Conservation (phyloP, 352 stramenopile genomes). For the Phytopythium delawarense region DNA sequence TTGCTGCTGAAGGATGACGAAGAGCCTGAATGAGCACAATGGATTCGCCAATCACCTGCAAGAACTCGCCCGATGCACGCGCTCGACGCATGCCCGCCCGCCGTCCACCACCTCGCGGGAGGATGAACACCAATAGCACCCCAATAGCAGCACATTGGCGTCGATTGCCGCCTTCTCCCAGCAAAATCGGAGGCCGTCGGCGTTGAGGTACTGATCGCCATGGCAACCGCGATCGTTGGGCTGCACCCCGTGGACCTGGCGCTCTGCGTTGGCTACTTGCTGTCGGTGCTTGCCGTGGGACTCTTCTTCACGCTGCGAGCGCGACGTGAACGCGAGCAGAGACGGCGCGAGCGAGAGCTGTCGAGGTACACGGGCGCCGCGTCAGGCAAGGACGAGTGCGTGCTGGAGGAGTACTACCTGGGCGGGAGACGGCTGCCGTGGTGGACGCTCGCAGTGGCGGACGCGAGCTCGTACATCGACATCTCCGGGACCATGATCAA, state of each 20-base stretch:
- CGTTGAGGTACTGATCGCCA: background rate
- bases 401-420: constrained; percentile 78
- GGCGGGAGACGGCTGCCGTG: constrained; percentile 57
- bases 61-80: constrained; percentile 1
- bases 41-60: constrained; percentile 2
- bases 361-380: constrained; percentile 18
- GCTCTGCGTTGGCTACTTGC: constrained; percentile 58
- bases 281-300: constrained; percentile 61
- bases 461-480: constrained; percentile 84
- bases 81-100: background rate
- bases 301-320: constrained; percentile 62
- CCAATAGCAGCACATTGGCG: background rate
- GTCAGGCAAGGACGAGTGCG: constrained; percentile 18
- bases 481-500: constrained; percentile 85
- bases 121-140: background rate
- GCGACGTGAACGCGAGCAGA: constrained; percentile 25
- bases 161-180: background rate
- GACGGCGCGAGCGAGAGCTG: background rate
- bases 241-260: constrained; percentile 30
- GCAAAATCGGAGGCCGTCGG: too few relatives aligned
- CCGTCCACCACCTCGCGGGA: background rate
- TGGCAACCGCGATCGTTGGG: constrained; percentile 1
- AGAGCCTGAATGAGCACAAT: background rate
- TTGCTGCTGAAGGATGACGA: background rate
- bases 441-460: constrained; percentile 68